Percentiles rank a stretch among this genome's conserved stretches.
These are phyloP conservation scores for Botrytis cinerea DNA, from an alignment of 2,329 filamentous ascomycete genomes.

Conservation along the genomic window DNA sequence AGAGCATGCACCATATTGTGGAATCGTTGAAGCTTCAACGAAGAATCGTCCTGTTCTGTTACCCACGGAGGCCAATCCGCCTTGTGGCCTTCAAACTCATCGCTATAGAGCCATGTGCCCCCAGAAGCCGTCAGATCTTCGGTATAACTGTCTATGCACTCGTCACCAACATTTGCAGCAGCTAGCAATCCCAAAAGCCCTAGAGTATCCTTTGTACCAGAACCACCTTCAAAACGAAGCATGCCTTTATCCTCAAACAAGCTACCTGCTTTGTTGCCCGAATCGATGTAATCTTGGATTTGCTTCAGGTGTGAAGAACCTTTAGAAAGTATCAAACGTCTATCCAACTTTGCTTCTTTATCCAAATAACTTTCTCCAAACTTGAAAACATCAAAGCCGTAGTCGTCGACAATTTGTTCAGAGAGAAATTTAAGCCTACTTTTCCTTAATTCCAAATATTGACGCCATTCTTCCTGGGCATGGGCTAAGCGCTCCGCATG, in stretches of 20 bases:
- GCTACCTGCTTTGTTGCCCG: neutral
- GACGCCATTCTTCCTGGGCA: neutral
- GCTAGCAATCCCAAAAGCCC: slow-evolving; percentile 11
- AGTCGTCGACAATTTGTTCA: neutral
- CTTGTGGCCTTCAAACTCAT: slow-evolving; percentile 11
- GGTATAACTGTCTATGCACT: slow-evolving; percentile 2
- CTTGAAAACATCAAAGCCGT: neutral
- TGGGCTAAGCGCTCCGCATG: neutral
- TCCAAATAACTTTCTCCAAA: neutral
- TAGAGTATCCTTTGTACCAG: neutral
- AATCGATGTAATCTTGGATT: neutral
- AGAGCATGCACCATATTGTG: slow-evolving; percentile 7
- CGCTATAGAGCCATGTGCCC: neutral
- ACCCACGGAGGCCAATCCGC: slow-evolving; percentile 17
- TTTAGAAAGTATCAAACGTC: neutral
- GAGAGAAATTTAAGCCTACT: neutral
- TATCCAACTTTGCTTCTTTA: neutral
- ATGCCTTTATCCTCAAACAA: neutral
- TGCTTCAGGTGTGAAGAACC: neutral
- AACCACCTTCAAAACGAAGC: neutral
- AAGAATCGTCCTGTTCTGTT: neutral
- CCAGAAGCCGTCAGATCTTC: neutral
- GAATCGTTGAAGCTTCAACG: slow-evolving; percentile 5
- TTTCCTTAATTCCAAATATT: neutral
- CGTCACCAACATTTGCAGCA: neutral